Conservation (phyloP, 2,329 filamentous ascomycete genomes). For the Mycosphaerella sp. region DNA sequence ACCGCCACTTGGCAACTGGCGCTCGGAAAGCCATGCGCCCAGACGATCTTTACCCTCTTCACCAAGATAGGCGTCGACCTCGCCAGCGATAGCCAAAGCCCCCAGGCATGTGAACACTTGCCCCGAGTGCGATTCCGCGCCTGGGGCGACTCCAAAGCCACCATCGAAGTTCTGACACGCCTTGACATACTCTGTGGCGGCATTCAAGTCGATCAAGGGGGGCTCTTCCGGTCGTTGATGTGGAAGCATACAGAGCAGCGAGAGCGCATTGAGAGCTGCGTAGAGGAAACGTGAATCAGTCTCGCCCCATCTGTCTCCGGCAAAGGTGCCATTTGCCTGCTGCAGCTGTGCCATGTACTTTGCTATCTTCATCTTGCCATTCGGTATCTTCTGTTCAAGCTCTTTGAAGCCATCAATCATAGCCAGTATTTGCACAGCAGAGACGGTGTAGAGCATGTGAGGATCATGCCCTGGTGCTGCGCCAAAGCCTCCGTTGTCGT, state of each 20-base stretch:
- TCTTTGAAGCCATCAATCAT: constrained; percentile 79
- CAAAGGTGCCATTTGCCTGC: constrained; percentile 75
- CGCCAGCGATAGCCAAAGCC: constrained; percentile 73
- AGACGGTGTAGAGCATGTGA: constrained; percentile 93
- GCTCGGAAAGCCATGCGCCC: constrained; percentile 85
- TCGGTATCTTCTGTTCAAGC: constrained; percentile 62
- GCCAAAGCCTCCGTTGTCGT: constrained; percentile 83
- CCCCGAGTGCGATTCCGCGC: constrained; percentile 88
- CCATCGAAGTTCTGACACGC: constrained; percentile 91
- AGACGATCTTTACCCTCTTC: constrained; percentile 64
- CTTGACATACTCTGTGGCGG: constrained; percentile 71
- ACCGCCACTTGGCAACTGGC: constrained; percentile 79
- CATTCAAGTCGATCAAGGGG: constrained; percentile 64
- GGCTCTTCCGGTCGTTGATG: constrained; percentile 23
- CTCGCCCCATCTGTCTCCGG: constrained; percentile 94
- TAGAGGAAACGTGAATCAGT: constrained; percentile 93
- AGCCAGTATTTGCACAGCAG: constrained; percentile 86
- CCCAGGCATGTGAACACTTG: constrained; percentile 94
- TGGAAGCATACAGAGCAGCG: constrained; percentile 66
- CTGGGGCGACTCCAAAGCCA: constrained; percentile 81
- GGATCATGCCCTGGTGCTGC: constrained; percentile 91
- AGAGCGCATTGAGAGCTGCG: constrained; percentile 80
- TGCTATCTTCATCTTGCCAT: constrained; percentile 65
- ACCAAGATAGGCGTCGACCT: constrained; percentile 63
- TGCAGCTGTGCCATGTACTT: constrained; percentile 79